Base-by-base conservation (phyloP, 176 grass and related monocot species). In the Oryza meyeriana region DNA sequence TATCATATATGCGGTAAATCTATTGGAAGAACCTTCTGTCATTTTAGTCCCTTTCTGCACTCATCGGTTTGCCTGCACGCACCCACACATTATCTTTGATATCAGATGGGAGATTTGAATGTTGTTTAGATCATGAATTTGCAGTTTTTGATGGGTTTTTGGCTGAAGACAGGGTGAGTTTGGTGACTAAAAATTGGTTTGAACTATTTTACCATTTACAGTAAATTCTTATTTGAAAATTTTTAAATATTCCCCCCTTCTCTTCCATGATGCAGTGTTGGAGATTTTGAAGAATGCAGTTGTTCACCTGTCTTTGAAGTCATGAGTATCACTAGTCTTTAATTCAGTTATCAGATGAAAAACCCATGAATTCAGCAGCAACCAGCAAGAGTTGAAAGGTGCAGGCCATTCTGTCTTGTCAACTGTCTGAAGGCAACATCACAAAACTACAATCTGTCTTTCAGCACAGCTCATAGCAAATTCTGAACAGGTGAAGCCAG, bases 231-330 rank as follows among this genome's bases (percentile, higher is more conserved):
- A 32, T 69, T 66, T 84, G 10, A 67, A 39, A 9, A 61, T 33
- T 50, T 88, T 41, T 89, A 86, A 86, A 66, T 0, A 29, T 26
- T 74, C 36, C 11, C 2, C 35, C 38, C 74, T 35, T 25, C 78
- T 67, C 72, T 64, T 64, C 50, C 29, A 25, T 61, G 63, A 31
- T 82, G 61, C 58, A 85, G 81, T 82, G 71, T 79, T 87, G 74
- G 13, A 82, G 67, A 70, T 83, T 72, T 61, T 83, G 80, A 81
- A 81, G 55, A 71, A 75, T 71, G 71, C 12, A 64, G 41, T 83
- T 86, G 27, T 82, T 57, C 13, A 77, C 74, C 57, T 87, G 76
- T 85, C 59, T 52, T 85, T 89, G 83, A 89, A 85, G 89, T 85
- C 57, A 75, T 85, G 84, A 87, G 81, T 69, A 78, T 38, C 59